These are phyloP conservation scores for Paraphaeosphaeria minitans DNA, from an alignment of 2,329 filamentous ascomycete genomes.

Conservation along the genomic window DNA sequence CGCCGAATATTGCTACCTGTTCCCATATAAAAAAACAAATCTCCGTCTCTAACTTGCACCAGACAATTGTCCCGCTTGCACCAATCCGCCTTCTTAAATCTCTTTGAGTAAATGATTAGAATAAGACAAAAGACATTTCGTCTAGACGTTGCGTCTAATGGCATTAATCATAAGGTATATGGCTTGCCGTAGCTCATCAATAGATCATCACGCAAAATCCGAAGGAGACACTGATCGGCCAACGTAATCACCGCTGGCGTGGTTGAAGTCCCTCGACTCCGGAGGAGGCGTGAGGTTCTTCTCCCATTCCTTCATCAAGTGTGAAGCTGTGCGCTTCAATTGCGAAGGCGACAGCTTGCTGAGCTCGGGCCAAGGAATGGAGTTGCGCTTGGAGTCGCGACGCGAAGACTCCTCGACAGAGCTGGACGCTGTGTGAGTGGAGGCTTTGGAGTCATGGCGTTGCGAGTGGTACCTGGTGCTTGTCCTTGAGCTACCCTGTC, in stretches of 20 bases:
- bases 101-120: constrained; percentile 19
- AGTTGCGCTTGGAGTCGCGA: constrained; percentile 44
- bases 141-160: constrained; percentile 31
- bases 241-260: constrained; percentile 44
- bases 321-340: constrained; percentile 80
- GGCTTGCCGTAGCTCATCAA: constrained; percentile 17
- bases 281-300: constrained; percentile 66
- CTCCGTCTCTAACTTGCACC: constrained; percentile 1
- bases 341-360: constrained; percentile 75
- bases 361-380: constrained; percentile 70
- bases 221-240: constrained; percentile 36
- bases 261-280: constrained; percentile 37
- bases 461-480: constrained; percentile 57
- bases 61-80: constrained; percentile 12
- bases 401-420: constrained; percentile 31
- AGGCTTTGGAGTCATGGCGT: constrained; percentile 47
- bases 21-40: constrained; percentile 10
- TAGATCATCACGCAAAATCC: constrained; percentile 29
- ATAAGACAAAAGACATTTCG: constrained; percentile 38
- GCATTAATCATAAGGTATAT: constrained; percentile 39
- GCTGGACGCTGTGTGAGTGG: constrained; percentile 41
- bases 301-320: constrained; percentile 91
- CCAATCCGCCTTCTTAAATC: constrained; percentile 29
- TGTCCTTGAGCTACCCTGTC: constrained; percentile 57
- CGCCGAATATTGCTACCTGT: background rate